Evolutionary conservation across 2,329 filamentous ascomycete species (phyloP), one percentile per base, ranked within the genome.

Genomic region (Fusarium sp.): DNA sequence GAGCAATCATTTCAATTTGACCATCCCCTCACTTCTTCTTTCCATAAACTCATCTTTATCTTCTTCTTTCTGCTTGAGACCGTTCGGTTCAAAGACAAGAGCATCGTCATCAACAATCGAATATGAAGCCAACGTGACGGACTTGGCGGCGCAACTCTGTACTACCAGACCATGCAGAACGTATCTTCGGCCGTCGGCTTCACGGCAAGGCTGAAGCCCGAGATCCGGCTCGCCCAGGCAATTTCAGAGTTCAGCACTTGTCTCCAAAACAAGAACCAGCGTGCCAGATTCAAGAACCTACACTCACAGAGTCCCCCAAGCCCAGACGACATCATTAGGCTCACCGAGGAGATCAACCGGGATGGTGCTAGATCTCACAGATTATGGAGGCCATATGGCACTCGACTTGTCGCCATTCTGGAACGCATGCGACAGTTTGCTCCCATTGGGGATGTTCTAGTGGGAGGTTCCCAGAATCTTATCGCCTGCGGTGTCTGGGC

Each of bases 141-240:
- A 1, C 2, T 6, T 18, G 5, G 5, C 1, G 18, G 16, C 8
- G 5, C 16, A 6, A 16, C 9, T 10, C 9, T 38, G 16, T 6
- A 4, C 5, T 6, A 0, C 18, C 5, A 38, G 32, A 6, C 9
- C 1, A 38, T 38, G 32, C 0, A 38, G 9, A 2, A 38, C 16
- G 32, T 38, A 1, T 6, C 32, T 0, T 11, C 32, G 1, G 32
- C 32, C 0, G 16, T 38, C 0, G 32, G 32, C 3, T 18, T 18
- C 5, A 11, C 16, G 16, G 9, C 32, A 0, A 38, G 3, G 16
- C 32, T 38, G 9, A 38, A 38, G 9, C 32, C 32, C 6, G 32
- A 18, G 0, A 38, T 18, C 0, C 16, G 32, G 1, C 32, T 38
- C 16, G 32, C 32, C 3, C 32, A 11, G 32, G 32, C 16, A 0